phyloP scores from a whole-genome alignment of 768 basidiomycete genomes.

The Suillus cothurnatus region DNA sequence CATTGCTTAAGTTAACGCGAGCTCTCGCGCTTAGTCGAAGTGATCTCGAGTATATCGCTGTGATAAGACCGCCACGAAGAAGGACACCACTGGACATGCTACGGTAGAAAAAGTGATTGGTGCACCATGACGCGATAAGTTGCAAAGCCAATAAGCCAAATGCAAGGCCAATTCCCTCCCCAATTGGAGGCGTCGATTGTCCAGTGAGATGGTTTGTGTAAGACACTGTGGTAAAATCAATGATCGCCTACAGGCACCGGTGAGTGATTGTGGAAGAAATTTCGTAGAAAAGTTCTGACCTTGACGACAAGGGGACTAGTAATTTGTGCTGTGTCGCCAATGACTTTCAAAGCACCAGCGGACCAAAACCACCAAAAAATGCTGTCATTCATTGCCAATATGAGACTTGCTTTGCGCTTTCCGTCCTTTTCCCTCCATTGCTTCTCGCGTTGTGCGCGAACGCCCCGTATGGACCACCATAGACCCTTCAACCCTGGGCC shows the following conservation, averaged over 20 bases:
- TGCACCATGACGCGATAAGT: slow-evolving; percentile 62
- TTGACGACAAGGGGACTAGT: slow-evolving; percentile 80
- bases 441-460: slow-evolving; percentile 56
- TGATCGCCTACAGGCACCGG: slow-evolving; percentile 53
- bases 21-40: slow-evolving; percentile 78
- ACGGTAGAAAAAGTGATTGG: slow-evolving; percentile 86
- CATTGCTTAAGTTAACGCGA: slow-evolving; percentile 80
- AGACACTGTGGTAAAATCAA: slow-evolving; percentile 67
- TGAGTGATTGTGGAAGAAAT: not conserved
- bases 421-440: slow-evolving; percentile 68
- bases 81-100: slow-evolving; percentile 75
- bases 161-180: slow-evolving; percentile 72
- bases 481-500: slow-evolving; percentile 53
- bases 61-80: slow-evolving; percentile 82
- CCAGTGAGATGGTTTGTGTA: slow-evolving; percentile 50
- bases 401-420: slow-evolving; percentile 60
- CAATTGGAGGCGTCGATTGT: slow-evolving; percentile 42
- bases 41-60: slow-evolving; percentile 80
- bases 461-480: slow-evolving; percentile 59
- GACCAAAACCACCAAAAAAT: slow-evolving; percentile 82
- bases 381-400: slow-evolving; percentile 74
- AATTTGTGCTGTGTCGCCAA: slow-evolving; percentile 73
- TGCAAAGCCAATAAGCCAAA: slow-evolving; percentile 73
- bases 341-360: slow-evolving; percentile 55
- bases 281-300: slow-evolving; percentile 38